Percentiles rank a stretch among this genome's conserved stretches.
Evolutionary conservation across 495 filamentous ascomycete genomes (phyloP).

Genomic region (Talaromyces trachyspermus): DNA sequence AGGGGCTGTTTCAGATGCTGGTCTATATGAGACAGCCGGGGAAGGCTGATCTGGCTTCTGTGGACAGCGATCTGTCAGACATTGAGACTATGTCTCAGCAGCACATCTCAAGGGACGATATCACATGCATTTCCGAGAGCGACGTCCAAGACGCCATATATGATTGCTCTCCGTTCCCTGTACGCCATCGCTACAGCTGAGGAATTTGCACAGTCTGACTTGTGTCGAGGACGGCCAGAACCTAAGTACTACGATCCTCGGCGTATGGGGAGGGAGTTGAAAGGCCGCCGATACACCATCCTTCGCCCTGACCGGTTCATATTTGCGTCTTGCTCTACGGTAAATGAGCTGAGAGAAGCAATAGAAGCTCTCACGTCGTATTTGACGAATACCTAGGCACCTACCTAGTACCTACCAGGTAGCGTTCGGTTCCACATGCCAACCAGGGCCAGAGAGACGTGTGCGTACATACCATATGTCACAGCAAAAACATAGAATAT

Average conservation of each 20-base stretch:
- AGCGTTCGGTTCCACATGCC: too few relatives aligned
- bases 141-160: too few relatives aligned
- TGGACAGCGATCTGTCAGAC: constrained; percentile 2
- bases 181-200: constrained; percentile 16
- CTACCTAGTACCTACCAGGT: too few relatives aligned
- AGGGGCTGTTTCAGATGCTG: constrained; percentile 20
- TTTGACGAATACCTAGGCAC: too few relatives aligned
- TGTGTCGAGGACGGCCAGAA: constrained; percentile 18
- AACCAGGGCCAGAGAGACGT: too few relatives aligned
- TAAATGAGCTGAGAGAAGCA: constrained; percentile 9
- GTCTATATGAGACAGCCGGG: constrained; percentile 13
- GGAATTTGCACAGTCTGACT: constrained; percentile 16
- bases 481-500: too few relatives aligned
- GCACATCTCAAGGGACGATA: constrained; percentile 10
- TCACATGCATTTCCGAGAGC: constrained; percentile 14
- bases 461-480: too few relatives aligned
- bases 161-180: too few relatives aligned
- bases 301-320: constrained; percentile 22
- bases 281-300: constrained; percentile 13
- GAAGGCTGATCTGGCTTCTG: constrained; percentile 9
- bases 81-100: constrained; percentile 14
- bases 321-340: constrained; percentile 17
- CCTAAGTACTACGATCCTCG: constrained; percentile 15
- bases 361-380: background rate
- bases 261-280: constrained; percentile 11